These are phyloP conservation scores for Rhizopogon roseolus DNA, from an alignment of 768 basidiomycete species.

Conservation along the genomic window DNA sequence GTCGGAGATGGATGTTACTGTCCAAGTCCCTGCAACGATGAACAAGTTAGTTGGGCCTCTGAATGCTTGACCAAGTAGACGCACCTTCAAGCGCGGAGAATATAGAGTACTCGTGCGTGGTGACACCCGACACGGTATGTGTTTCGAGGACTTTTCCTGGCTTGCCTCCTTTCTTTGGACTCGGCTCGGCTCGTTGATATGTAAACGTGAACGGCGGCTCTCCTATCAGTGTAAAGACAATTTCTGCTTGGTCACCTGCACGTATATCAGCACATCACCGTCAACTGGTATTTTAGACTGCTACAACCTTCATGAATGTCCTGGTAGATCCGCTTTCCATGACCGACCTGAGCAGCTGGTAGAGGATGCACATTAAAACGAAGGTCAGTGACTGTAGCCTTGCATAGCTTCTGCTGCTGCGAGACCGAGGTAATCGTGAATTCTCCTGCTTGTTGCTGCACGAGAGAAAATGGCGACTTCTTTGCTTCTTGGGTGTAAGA, in stretches of 20 bases:
- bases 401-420: slow-evolving; percentile 91
- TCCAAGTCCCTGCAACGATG: slow-evolving; percentile 69
- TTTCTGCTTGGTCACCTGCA: slow-evolving; percentile 88
- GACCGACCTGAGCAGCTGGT: slow-evolving; percentile 85
- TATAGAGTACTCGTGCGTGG: slow-evolving; percentile 77
- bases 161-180: slow-evolving; percentile 60
- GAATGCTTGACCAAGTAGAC: slow-evolving; percentile 9
- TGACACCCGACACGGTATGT: slow-evolving; percentile 81
- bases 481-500: slow-evolving; percentile 68
- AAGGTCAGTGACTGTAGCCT: slow-evolving; percentile 74
- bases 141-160: slow-evolving; percentile 83
- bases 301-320: slow-evolving; percentile 81
- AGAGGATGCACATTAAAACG: slow-evolving; percentile 71
- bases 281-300: background rate
- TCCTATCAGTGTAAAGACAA: slow-evolving; percentile 84
- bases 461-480: slow-evolving; percentile 79
- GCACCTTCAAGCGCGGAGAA: slow-evolving; percentile 88
- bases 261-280: slow-evolving; percentile 1
- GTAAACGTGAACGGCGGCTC: slow-evolving; percentile 97
- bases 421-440: slow-evolving; percentile 87
- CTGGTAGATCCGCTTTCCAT: slow-evolving; percentile 77
- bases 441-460: slow-evolving; percentile 76
- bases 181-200: slow-evolving; percentile 79
- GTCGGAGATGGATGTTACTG: slow-evolving; percentile 88
- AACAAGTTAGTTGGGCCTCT: background rate